These are phyloP conservation scores for Capronia epimyces DNA, from an alignment of 2,329 filamentous ascomycete genomes.

Conservation along the genomic window DNA sequence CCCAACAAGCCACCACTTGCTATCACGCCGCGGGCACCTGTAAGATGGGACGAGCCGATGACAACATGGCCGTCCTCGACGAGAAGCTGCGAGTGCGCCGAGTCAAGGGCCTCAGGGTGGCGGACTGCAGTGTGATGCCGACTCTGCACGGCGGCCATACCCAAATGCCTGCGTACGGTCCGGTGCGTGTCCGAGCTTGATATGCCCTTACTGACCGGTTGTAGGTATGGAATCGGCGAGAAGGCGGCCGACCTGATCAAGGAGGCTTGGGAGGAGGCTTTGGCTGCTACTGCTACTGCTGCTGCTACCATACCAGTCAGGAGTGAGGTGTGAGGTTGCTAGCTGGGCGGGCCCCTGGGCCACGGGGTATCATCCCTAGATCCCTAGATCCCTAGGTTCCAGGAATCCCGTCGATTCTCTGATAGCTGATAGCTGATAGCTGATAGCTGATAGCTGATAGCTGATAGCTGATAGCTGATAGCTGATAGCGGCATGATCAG, in stretches of 20 bases:
- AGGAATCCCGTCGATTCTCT: too few relatives aligned
- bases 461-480: too few relatives aligned
- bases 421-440: too few relatives aligned
- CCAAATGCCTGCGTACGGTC: conserved; percentile 48
- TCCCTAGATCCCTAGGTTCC: too few relatives aligned
- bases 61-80: conserved; percentile 50
- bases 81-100: conserved; percentile 50
- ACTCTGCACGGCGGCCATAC: conserved; percentile 48
- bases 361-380: too few relatives aligned
- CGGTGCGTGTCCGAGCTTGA: neutral
- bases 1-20: conserved; percentile 56
- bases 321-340: too few relatives aligned
- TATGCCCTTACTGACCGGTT: conserved; percentile 2
- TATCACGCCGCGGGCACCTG: conserved; percentile 56
- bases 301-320: too few relatives aligned
- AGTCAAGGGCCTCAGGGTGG: conserved; percentile 50
- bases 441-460: too few relatives aligned
- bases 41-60: conserved; percentile 49
- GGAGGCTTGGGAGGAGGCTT: conserved; percentile 28
- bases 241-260: conserved; percentile 51
- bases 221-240: conserved; percentile 51
- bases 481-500: too few relatives aligned
- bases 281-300: too few relatives aligned
- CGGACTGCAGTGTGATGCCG: conserved; percentile 51
- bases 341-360: too few relatives aligned